A percentile compares a stretch with the other conserved stretches of the same genome.
phyloP scores from a whole-genome alignment of 2,329 filamentous ascomycete species.

The Didymella segeticola region DNA sequence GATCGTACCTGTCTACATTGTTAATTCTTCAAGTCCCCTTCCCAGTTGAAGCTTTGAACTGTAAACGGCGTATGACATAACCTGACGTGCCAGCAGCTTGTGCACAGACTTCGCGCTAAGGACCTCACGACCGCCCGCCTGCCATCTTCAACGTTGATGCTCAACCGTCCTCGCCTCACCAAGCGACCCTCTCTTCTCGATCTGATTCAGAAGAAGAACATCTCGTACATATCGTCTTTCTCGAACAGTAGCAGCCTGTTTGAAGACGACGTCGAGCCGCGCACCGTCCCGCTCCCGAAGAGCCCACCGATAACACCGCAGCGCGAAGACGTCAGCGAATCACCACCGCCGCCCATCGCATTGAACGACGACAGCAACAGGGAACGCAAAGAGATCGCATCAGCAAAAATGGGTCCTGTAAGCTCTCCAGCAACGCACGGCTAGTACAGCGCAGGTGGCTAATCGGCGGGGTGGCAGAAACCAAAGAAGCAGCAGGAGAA shows the following conservation, averaged over 20 bases:
- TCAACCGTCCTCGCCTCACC: slow-evolving; percentile 65
- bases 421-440: slow-evolving; percentile 22
- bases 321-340: slow-evolving; percentile 33
- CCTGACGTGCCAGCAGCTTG: slow-evolving; percentile 7
- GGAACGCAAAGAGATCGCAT: slow-evolving; percentile 14
- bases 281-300: slow-evolving; percentile 45
- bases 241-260: slow-evolving; percentile 24
- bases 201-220: slow-evolving; percentile 61
- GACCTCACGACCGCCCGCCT: slow-evolving; percentile 19
- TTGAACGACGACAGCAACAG: slow-evolving; percentile 27
- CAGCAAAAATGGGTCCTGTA: slow-evolving; percentile 49
- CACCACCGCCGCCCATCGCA: slow-evolving; percentile 33
- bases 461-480: slow-evolving; percentile 40
- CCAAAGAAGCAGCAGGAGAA: slow-evolving; percentile 47
- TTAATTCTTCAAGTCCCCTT: not conserved
- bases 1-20: not conserved
- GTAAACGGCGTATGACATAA: slow-evolving; percentile 14
- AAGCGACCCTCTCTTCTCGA: slow-evolving; percentile 68
- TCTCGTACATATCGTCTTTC: slow-evolving; percentile 54
- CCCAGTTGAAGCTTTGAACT: not conserved
- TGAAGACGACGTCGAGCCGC: slow-evolving; percentile 39
- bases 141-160: slow-evolving; percentile 49
- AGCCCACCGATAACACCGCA: slow-evolving; percentile 43
- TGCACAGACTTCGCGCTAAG: slow-evolving; percentile 16
- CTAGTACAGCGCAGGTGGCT: slow-evolving; percentile 26